Conservation (phyloP, 164 flowering plant genomes). For the Berberis vulgaris region DNA sequence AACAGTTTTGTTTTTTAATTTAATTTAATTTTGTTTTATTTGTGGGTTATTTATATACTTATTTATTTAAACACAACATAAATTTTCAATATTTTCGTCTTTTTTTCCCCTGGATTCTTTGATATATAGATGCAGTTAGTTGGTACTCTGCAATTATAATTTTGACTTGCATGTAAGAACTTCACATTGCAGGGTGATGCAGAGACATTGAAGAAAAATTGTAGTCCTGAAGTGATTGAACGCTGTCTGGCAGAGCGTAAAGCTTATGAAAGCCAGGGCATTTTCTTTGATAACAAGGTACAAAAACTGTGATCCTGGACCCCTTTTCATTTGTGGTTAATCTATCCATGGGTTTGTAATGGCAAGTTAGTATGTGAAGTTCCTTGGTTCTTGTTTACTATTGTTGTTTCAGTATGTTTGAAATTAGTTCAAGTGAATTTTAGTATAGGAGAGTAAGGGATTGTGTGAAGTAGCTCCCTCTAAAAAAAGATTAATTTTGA, state of each 20-base stretch:
- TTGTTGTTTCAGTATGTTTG: not conserved
- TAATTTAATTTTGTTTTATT: not conserved
- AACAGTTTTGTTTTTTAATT: not conserved
- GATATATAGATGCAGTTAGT: not conserved
- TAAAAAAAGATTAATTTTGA: too few relatives aligned
- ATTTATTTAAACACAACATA: not conserved
- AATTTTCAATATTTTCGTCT: not conserved
- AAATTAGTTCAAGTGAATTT: not conserved
- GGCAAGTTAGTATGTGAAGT: not conserved
- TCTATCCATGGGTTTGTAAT: not conserved
- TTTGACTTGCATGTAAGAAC: not conserved
- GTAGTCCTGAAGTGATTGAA: slow-evolving; percentile 73
- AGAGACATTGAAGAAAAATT: slow-evolving; percentile 60
- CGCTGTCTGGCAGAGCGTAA: slow-evolving; percentile 68
- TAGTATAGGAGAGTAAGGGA: not conserved
- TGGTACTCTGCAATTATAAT: not conserved
- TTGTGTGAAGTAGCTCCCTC: too few relatives aligned
- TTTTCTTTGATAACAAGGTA: slow-evolving; percentile 89
- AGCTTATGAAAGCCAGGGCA: slow-evolving; percentile 62
- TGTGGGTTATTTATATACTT: slow-evolving; percentile 3
- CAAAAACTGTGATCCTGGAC: not conserved
- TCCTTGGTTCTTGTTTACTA: not conserved
- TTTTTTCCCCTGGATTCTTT: not conserved
- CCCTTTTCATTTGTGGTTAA: not conserved
- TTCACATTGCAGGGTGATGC: slow-evolving; percentile 51